A percentile compares a stretch with the other conserved stretches of the same genome.
Conservation (phyloP, 305 asterid species). For the Fraxinus ornus region DNA sequence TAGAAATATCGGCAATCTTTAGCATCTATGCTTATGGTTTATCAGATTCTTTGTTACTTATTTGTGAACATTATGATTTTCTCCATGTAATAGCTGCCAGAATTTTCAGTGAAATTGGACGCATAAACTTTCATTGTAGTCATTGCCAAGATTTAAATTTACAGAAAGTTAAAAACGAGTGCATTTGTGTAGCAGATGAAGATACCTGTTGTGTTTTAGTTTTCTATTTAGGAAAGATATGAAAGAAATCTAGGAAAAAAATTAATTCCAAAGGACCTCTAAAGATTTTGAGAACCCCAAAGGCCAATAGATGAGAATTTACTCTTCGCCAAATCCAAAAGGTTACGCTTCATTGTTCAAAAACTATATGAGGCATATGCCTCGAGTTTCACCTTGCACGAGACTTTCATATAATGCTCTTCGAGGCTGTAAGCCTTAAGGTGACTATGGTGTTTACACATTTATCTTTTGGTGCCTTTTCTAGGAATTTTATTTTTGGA, state of each 20-base stretch:
- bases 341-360: too few species aligned
- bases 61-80: background rate
- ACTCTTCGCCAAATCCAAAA: too few species aligned
- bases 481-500: background rate
- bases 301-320: too few species aligned
- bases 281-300: too few species aligned
- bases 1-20: background rate
- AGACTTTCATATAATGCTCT: background rate
- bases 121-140: background rate
- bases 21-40: background rate
- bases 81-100: background rate
- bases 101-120: background rate
- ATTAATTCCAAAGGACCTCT: too few species aligned
- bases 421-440: background rate
- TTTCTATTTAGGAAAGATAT: too few species aligned
- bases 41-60: background rate
- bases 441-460: background rate
- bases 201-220: background rate
- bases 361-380: too few species aligned
- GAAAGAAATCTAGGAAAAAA: too few species aligned
- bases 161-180: background rate
- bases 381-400: background rate
- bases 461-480: background rate
- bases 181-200: background rate
- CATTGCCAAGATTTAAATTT: background rate